Conservation (phyloP, 139 green algal species). For the Ulvella scutata region DNA sequence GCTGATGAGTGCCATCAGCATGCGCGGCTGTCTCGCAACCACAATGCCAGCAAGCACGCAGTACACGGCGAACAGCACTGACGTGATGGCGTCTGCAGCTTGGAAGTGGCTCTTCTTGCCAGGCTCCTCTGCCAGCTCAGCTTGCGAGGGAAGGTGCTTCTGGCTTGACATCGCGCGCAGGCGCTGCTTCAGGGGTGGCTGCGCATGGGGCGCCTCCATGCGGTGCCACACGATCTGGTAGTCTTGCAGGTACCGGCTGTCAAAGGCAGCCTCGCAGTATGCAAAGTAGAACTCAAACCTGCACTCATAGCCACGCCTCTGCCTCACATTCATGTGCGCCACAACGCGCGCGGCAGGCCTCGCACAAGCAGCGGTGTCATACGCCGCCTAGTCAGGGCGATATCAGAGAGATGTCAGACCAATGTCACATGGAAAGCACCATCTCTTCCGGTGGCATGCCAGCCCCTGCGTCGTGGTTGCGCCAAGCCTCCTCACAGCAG, state of each 20-base stretch:
- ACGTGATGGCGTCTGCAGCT: constrained; percentile 26
- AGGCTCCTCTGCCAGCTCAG: not conserved
- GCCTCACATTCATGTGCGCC: no score
- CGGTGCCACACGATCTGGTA: constrained; percentile 50
- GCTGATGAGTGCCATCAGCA: constrained; percentile 50
- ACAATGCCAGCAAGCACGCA: constrained; percentile 64
- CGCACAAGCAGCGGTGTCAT: no score
- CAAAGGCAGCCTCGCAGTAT: constrained; percentile 85
- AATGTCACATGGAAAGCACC: no score
- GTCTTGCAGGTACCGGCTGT: constrained; percentile 74
- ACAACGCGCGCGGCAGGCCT: no score
- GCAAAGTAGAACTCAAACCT: constrained; percentile 74
- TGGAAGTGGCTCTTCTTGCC: constrained; percentile 17
- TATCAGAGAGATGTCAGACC: no score
- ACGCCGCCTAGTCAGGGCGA: no score
- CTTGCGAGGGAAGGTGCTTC: not conserved
- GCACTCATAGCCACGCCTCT: not conserved
- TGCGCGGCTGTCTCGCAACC: constrained; percentile 34
- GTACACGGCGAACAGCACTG: constrained; percentile 60
- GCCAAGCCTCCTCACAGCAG: no score
- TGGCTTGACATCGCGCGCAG: not conserved
- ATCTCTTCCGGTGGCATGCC: no score
- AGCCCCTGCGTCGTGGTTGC: no score
- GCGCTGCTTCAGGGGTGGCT: not conserved
- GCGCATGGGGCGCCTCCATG: not conserved